Conservation (phyloP, 2,329 filamentous ascomycete genomes). For the Colletotrichum tabaci region DNA sequence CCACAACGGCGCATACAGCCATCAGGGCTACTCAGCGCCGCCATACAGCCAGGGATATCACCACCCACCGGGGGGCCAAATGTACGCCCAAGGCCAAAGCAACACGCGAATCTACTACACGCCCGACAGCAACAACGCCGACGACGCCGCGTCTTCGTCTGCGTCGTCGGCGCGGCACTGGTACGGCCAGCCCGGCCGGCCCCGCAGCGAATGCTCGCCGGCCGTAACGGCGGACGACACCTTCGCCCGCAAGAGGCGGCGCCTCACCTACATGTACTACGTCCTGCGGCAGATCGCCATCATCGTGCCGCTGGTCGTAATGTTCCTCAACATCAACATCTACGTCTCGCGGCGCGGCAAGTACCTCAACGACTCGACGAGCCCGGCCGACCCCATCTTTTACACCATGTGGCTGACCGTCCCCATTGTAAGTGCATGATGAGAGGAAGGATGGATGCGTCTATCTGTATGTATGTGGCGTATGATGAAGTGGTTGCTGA, state of each 20-base stretch:
- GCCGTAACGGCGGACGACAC: constrained; percentile 21
- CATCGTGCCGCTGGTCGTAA: constrained; percentile 38
- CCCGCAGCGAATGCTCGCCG: constrained; percentile 17
- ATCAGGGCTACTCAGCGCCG: constrained; percentile 34
- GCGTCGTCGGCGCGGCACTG: constrained; percentile 9
- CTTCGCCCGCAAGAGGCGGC: constrained; percentile 44
- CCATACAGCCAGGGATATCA: constrained; percentile 39
- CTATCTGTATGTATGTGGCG: too few relatives aligned
- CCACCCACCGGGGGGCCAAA: constrained; percentile 35
- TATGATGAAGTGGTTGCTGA: neutral
- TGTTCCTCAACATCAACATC: constrained; percentile 43
- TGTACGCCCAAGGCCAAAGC: constrained; percentile 22
- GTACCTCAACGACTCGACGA: constrained; percentile 41
- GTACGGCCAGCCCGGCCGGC: constrained; percentile 31
- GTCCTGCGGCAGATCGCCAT: constrained; percentile 60
- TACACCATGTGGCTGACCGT: constrained; percentile 40
- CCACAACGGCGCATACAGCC: constrained; percentile 36
- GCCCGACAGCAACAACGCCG: neutral
- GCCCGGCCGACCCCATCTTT: constrained; percentile 39
- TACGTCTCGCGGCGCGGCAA: constrained; percentile 41
- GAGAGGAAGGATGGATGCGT: neutral
- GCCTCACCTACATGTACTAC: constrained; percentile 54
- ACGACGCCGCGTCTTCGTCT: constrained; percentile 25
- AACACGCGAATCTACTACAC: constrained; percentile 30
- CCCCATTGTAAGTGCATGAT: constrained; percentile 30